Evolutionary conservation across 169 alveolate species (phyloP), one percentile per base, ranked within the genome.

Genomic region (Eimeria tenella): DNA sequence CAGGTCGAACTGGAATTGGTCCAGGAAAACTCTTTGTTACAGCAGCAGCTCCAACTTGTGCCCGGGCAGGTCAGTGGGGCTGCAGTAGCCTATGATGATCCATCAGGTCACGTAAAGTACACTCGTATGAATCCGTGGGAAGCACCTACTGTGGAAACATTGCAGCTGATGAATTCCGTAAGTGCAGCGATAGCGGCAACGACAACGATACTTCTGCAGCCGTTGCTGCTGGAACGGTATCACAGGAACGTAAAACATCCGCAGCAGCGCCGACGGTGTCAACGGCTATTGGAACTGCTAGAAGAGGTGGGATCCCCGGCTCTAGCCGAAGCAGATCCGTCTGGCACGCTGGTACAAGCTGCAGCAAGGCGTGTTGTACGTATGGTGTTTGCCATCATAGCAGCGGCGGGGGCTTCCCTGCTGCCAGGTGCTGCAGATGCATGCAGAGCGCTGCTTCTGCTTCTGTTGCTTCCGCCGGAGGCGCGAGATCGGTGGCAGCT

Each of bases 161-260:
- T 62, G 62, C 93, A 86, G 79, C 82, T 86, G 83, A 86, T 65
- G 83, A 68, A 49, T 6, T 15, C 53, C 19, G 93, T 65, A 10
- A 68, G 31, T 50, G 93, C 79, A 63, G 93, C 93, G 50, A 65
- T 82, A 62, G 93, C 82, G 25, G 93, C 90, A 82, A 74, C 90
- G 25, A 60, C 82, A 42, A 63, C 25, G 8, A 68, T 86, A 23
- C 82, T 62, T 63, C 52, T 65, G 82, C 93, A 86, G 93, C 71
- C 93, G 53, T 17, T 56, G 71, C 65, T 65, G 93, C 58, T 56
- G 25, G 5, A 42, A 58, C 73, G 75, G 49, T 60, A 56, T 55
- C 79, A 21, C 25, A 6, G 70, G 58, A 31, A 62, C 42, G 90
- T 23, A 17, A 31, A 11, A 25, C 90, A 53, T 7, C 49, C 70